phyloP scores from a whole-genome alignment of 1,284 basidiomycete genomes.

The Fistulinella staudtii region DNA sequence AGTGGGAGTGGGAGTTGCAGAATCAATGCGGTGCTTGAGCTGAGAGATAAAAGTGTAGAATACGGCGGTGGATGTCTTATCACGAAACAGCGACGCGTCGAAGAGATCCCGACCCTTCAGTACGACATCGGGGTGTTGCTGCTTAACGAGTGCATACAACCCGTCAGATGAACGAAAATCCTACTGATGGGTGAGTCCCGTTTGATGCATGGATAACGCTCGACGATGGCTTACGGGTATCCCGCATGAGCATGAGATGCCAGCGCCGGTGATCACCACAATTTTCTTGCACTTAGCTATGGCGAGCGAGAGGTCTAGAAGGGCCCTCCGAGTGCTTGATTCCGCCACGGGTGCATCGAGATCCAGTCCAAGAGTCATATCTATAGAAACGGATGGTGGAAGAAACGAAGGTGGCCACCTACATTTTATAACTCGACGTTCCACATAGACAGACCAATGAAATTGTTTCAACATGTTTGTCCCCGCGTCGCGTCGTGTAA shows the following conservation, averaged over 20 bases:
- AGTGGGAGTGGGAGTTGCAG: slow-evolving; percentile 78
- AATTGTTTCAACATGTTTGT: slow-evolving; percentile 31
- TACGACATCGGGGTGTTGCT: slow-evolving; percentile 77
- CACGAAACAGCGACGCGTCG: slow-evolving; percentile 82
- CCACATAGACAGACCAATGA: slow-evolving; percentile 21
- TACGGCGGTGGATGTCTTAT: slow-evolving; percentile 79
- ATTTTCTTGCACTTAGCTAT: slow-evolving; percentile 83
- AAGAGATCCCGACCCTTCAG: slow-evolving; percentile 88
- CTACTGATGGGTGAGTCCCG: slow-evolving; percentile 38
- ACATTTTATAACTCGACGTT: slow-evolving; percentile 22
- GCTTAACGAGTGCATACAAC: slow-evolving; percentile 83
- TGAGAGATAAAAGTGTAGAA: slow-evolving; percentile 95
- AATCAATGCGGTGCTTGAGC: slow-evolving; percentile 79
- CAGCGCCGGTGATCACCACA: slow-evolving; percentile 86
- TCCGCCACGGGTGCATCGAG: slow-evolving; percentile 46
- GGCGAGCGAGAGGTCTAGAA: slow-evolving; percentile 66
- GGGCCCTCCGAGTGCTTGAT: slow-evolving; percentile 49
- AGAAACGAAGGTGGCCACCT: slow-evolving; percentile 11
- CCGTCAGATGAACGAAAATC: slow-evolving; percentile 90
- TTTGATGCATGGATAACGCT: neutral
- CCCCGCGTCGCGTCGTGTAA: slow-evolving; percentile 34
- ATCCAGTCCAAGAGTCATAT: slow-evolving; percentile 58
- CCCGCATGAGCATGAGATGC: slow-evolving; percentile 89
- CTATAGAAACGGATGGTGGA: slow-evolving; percentile 10
- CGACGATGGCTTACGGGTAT: slow-evolving; percentile 67